Evolutionary conservation across 2,329 filamentous ascomycete species (phyloP).

Genomic region (Venturia asperata): DNA sequence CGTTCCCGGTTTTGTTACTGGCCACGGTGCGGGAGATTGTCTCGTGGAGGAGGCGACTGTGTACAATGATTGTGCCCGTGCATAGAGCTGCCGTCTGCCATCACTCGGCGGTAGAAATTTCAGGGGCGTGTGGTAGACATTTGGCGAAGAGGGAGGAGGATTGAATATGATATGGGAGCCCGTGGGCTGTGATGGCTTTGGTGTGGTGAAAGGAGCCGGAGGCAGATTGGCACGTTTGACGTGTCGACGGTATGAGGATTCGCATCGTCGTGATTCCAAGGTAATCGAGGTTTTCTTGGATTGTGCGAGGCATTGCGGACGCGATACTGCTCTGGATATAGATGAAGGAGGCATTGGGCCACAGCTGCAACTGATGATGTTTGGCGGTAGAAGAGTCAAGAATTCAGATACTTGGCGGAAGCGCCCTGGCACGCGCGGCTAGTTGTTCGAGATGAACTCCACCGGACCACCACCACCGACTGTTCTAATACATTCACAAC

Average conservation of each 20-base stretch:
- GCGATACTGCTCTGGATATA: not conserved
- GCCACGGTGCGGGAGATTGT: slow-evolving; percentile 22
- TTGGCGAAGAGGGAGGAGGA: slow-evolving; percentile 56
- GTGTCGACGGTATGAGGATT: slow-evolving; percentile 41
- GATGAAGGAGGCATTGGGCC: not conserved
- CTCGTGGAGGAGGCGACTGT: slow-evolving; percentile 23
- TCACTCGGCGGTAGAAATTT: slow-evolving; percentile 58
- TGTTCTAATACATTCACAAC: no score
- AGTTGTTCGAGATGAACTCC: no score
- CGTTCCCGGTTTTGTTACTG: slow-evolving; percentile 22
- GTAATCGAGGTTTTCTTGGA: not conserved
- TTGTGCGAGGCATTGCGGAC: not conserved
- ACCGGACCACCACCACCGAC: no score
- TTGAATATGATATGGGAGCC: slow-evolving; percentile 56
- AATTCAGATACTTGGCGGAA: no score
- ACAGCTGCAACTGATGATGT: not conserved
- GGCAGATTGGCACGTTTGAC: slow-evolving; percentile 41
- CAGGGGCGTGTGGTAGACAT: slow-evolving; percentile 55
- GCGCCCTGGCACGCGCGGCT: no score
- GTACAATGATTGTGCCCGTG: slow-evolving; percentile 26
- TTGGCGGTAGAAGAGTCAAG: not conserved
- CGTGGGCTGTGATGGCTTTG: slow-evolving; percentile 28
- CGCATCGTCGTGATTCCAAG: slow-evolving; percentile 20
- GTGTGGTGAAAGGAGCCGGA: slow-evolving; percentile 36
- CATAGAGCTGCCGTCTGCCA: slow-evolving; percentile 43